Base-by-base conservation (phyloP, 1,284 basidiomycete species). In the Gymnopus androsaceus region DNA sequence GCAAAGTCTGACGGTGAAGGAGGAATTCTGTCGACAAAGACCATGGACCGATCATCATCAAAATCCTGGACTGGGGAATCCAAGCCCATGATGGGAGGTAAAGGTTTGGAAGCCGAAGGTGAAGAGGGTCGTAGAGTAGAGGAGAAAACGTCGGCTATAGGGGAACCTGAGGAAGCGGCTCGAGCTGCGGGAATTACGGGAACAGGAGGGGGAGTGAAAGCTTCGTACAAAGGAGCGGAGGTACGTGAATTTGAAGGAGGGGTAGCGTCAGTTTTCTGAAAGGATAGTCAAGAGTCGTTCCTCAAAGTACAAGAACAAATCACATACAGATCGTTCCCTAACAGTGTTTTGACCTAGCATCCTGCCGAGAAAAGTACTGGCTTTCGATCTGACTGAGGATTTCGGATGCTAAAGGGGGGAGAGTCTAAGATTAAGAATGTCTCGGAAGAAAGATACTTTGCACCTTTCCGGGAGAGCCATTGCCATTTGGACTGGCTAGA, bases 311-410 rank as follows among this genome's bases (percentile, higher is more conserved):
- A 33, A 2, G 52, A 49, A 58, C 48, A 48, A 59, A 38, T 31
- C 38, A 76, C 86, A 67, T 72, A 90, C 88, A 54, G 83, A 84
- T 73, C 86, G 83, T 67, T 90, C 88, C 54, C 87, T 79, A 11
- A 81, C 74, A 30, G 76, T 80, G 47, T 75, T 78, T 61, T 84
- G 79, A 2, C 87, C 87, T 38, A 87, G 71, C 83, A 92, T 85
- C 68, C 85, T 90, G 2, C 88, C 88, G 59, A 87, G 75, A 66
- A 92, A 86, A 38, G 87, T 88, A 62, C 81, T 88, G 19, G 88
- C 90, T 69, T 90, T 91, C 38, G 83, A 79, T 56, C 88, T 75
- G 49, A 91, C 83, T 8, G 89, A 84, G 12, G 80, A 79, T 69
- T 82, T 88, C 14, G 72, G 64, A 14, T 69, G 61, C 83, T 86